Conservation (phyloP, 768 basidiomycete species). For the Pulveroboletus ravenelii region DNA sequence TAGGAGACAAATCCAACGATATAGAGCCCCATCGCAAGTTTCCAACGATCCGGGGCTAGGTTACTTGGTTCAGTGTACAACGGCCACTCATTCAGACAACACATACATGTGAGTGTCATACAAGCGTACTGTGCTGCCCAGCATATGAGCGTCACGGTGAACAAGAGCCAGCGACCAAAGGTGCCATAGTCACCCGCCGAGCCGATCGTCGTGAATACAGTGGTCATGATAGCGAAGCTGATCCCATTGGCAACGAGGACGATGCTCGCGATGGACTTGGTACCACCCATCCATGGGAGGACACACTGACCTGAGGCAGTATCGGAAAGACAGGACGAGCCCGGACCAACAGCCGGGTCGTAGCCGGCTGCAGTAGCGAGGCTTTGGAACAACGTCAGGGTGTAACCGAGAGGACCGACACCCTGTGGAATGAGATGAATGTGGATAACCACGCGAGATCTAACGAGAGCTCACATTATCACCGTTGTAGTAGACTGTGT, state of each 20-base stretch:
- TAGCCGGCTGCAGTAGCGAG: conserved; percentile 69
- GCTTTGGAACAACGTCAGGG: conserved; percentile 70
- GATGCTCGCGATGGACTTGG: conserved; percentile 69
- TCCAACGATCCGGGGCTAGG: conserved; percentile 64
- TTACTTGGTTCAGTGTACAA: background rate
- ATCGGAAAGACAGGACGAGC: conserved; percentile 57
- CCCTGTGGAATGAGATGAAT: conserved; percentile 38
- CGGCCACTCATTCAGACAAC: background rate
- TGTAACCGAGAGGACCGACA: conserved; percentile 63
- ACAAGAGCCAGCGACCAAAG: conserved; percentile 77
- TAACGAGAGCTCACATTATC: conserved; percentile 51
- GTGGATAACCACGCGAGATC: background rate
- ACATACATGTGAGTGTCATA: conserved; percentile 66
- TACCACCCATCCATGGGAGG: conserved; percentile 69
- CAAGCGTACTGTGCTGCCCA: conserved; percentile 80
- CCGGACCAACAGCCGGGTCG: conserved; percentile 65
- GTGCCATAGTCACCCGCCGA: conserved; percentile 33
- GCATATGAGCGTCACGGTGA: conserved; percentile 65
- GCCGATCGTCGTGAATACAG: conserved; percentile 76
- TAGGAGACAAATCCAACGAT: conserved; percentile 78
- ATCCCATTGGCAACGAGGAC: conserved; percentile 75
- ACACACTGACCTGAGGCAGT: conserved; percentile 70
- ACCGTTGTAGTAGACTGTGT: conserved; percentile 74
- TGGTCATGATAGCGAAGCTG: conserved; percentile 76
- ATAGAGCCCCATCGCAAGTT: conserved; percentile 70